Evolutionary conservation across 1,284 basidiomycete species (phyloP), one percentile per base, ranked within the genome.

Genomic region (Pseudomicrostroma phylloplanum): DNA sequence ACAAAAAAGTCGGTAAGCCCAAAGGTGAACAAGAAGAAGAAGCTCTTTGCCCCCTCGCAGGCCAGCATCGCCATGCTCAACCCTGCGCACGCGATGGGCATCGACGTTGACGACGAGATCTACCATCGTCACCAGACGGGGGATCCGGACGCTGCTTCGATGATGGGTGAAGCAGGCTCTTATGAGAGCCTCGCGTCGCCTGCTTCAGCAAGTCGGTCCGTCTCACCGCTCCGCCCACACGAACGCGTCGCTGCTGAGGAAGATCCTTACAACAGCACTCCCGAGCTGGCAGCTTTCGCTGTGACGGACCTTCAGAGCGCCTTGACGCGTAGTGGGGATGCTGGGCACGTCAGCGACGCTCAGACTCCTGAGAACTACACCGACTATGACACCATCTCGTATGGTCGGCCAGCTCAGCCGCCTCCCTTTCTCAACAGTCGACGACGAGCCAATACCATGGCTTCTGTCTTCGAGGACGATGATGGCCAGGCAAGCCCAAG

Each of bases 41-140:
- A 76, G 66, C 65, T 76, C 67, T 73, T 73, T 55, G 70, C 67
- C 42, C 69, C 73, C 53, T 74, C 72, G 56, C 74, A 76, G 59
- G 71, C 73, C 12, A 72, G 70, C 49, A 62, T 76, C 12, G 73
- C 72, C 57, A 67, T 71, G 62, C 67, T 76, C 48, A 69, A 76
- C 55, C 73, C 73, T 36, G 64, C 73, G 19, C 67, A 70, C 55
- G 73, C 72, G n/a, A 74, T 76, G 72, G 73, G 73, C 51, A 74
- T 76, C 63, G 73, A 75, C 41, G 58, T 64, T 11, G 67, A 60
- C 17, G 54, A 61, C 53, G 51, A 42, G 55, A 58, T 2, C 56
- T 36, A 36, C 30, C 30, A 36, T 36, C 30, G 30, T 36, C 30
- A 36, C 30, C 30, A 36, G 30, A 36, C 30, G 30, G 30, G 9